Conservation (phyloP, 805 yeast species). For the Zygoascus flipseniorum region DNA sequence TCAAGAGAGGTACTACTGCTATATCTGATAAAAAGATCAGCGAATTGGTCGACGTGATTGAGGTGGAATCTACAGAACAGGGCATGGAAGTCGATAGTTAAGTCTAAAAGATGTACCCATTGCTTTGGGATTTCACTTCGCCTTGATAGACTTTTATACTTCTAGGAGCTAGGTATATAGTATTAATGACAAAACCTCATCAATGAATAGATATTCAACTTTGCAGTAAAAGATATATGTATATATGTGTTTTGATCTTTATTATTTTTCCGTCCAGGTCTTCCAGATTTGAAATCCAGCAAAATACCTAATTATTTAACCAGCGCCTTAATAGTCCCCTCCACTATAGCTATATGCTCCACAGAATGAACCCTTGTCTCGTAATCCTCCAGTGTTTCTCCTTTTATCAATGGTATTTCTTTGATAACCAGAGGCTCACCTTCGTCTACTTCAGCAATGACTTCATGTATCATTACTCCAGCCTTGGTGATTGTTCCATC, state of each 20-base stretch:
- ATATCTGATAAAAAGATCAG: conserved; percentile 61
- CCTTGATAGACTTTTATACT: too few relatives aligned
- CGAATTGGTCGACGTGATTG: conserved; percentile 59
- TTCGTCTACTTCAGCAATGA: conserved; percentile 90
- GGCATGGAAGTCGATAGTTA: conserved; percentile 38
- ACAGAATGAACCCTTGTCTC: conserved; percentile 72
- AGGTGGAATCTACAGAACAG: conserved; percentile 35
- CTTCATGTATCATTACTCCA: conserved; percentile 95
- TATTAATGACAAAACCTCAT: too few relatives aligned
- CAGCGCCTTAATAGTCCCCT: conserved; percentile 68
- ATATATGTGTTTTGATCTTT: too few relatives aligned
- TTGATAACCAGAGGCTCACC: conserved; percentile 85
- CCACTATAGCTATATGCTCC: conserved; percentile 90
- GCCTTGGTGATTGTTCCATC: conserved; percentile 66
- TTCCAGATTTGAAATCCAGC: too few relatives aligned
- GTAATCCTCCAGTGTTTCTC: conserved; percentile 71
- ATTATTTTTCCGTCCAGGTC: too few relatives aligned
- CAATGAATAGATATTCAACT: too few relatives aligned
- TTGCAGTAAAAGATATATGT: too few relatives aligned
- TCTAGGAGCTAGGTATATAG: too few relatives aligned
- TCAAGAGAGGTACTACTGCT: conserved; percentile 91
- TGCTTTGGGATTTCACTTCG: too few relatives aligned
- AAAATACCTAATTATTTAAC: neutral
- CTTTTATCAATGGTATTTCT: conserved; percentile 60
- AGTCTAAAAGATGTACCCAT: too few relatives aligned